A percentile compares a stretch with the other conserved stretches of the same genome.
Conservation (phyloP, 495 filamentous ascomycete species). For the Hypoxylon fuscum region DNA sequence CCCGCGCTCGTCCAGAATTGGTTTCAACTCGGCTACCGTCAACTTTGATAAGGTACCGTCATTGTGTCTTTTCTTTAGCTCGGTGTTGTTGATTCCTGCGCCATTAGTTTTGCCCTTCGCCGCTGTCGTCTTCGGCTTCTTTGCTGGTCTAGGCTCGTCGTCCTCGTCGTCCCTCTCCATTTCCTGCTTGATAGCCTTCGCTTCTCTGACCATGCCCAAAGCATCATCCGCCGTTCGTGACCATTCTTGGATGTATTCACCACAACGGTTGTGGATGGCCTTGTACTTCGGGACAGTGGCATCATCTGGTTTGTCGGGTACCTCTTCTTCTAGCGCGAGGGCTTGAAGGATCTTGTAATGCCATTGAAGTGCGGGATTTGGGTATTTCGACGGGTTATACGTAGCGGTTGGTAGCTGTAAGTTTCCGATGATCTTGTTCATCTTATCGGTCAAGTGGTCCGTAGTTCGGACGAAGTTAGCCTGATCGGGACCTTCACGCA, state of each 20-base stretch:
- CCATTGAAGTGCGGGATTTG: constrained; percentile 97
- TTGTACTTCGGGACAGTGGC: constrained; percentile 83
- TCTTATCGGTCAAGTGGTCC: constrained; percentile 76
- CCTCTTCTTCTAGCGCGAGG: constrained; percentile 89
- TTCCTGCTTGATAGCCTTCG: constrained; percentile 55
- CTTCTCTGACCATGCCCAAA: constrained; percentile 34
- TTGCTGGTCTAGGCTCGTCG: constrained; percentile 49
- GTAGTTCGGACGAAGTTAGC: constrained; percentile 65
- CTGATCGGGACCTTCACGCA: constrained; percentile 73
- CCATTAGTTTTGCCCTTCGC: constrained; percentile 27
- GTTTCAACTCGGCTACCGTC: constrained; percentile 75
- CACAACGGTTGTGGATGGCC: constrained; percentile 84
- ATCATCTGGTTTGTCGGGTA: constrained; percentile 82
- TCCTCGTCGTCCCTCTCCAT: constrained; percentile 45
- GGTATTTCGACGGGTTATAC: constrained; percentile 87
- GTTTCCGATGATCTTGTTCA: constrained; percentile 83
- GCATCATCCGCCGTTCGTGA: constrained; percentile 56
- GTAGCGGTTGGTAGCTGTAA: constrained; percentile 86
- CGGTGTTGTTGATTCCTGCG: constrained; percentile 57
- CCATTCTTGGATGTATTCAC: constrained; percentile 80
- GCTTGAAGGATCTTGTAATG: constrained; percentile 96
- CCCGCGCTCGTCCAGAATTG: constrained; percentile 69
- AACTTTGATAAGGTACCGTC: constrained; percentile 73
- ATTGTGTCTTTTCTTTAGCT: constrained; percentile 67
- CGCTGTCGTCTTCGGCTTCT: constrained; percentile 48